phyloP scores from a whole-genome alignment of 129 eudicot genomes.

The Chrysanthemum makinoi region DNA sequence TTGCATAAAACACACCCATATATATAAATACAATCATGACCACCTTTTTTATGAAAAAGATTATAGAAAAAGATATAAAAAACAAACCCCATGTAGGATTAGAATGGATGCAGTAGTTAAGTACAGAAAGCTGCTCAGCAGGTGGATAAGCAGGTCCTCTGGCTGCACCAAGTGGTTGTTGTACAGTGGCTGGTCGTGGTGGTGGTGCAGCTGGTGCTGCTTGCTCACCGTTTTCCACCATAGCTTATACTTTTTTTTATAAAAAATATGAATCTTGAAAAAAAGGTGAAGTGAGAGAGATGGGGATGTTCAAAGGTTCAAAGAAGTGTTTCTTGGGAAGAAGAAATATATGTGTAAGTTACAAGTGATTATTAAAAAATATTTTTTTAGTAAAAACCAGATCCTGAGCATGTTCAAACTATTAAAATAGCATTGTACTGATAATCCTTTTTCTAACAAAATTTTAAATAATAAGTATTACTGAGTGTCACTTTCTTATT shows the following conservation, averaged over 20 bases:
- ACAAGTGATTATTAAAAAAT: constrained; percentile 9
- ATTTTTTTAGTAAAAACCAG: constrained; percentile 24
- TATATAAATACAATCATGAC: background rate
- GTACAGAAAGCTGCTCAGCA: constrained; percentile 70
- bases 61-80: background rate
- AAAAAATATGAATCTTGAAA: constrained; percentile 22
- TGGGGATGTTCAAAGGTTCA: constrained; percentile 7
- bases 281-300: constrained; percentile 1
- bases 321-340: constrained; percentile 29
- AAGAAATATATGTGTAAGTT: constrained; percentile 24
- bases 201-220: constrained; percentile 26
- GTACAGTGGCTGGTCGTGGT: constrained; percentile 47
- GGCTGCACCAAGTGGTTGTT: constrained; percentile 65
- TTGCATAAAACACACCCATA: constrained; percentile 6
- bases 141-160: constrained; percentile 80
- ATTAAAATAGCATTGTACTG: constrained; percentile 15
- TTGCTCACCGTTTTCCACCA: constrained; percentile 63
- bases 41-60: background rate
- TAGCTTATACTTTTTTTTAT: constrained; percentile 1
- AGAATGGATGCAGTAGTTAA: constrained; percentile 93
- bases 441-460: background rate
- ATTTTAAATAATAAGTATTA: no score
- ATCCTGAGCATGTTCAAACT: constrained; percentile 32
- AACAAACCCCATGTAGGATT: constrained; percentile 87
- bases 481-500: no score